Percentiles rank a stretch among this genome's conserved stretches.
Conservation (phyloP, 2,329 filamentous ascomycete genomes). For the Neofusicoccum parvum region DNA sequence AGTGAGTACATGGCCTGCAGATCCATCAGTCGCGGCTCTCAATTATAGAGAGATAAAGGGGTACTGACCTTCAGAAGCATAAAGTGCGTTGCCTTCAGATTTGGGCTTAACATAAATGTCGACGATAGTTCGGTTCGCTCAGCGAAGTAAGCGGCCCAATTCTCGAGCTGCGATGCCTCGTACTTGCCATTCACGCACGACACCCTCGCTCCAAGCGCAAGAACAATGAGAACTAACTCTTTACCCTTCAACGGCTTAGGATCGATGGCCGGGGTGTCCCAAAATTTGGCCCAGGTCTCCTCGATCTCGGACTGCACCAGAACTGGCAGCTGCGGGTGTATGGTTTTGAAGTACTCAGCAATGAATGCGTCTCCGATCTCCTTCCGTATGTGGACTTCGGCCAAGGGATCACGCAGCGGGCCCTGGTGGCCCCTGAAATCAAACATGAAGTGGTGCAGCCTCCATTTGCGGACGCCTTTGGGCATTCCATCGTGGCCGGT, state of each 20-base stretch:
- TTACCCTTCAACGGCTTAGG: slow-evolving; percentile 34
- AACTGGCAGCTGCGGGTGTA: slow-evolving; percentile 23
- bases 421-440: background rate
- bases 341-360: background rate
- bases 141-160: slow-evolving; percentile 74
- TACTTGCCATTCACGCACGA: slow-evolving; percentile 59
- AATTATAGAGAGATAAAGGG: too few species aligned
- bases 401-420: background rate
- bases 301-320: slow-evolving; percentile 42
- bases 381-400: background rate
- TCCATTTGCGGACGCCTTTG: background rate
- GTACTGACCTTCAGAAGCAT: background rate
- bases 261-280: slow-evolving; percentile 23
- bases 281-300: slow-evolving; percentile 42
- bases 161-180: slow-evolving; percentile 77
- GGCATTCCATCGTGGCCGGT: background rate
- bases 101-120: background rate
- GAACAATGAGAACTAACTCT: slow-evolving; percentile 30
- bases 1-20: background rate
- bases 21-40: background rate
- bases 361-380: slow-evolving; percentile 3
- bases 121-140: background rate
- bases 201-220: slow-evolving; percentile 49
- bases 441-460: slow-evolving; percentile 4
- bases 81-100: background rate